Percentiles rank a stretch among this genome's conserved stretches.
These are phyloP conservation scores for Sordariomycetes sp. DNA, from an alignment of 2,329 filamentous ascomycete genomes.

Conservation along the genomic window DNA sequence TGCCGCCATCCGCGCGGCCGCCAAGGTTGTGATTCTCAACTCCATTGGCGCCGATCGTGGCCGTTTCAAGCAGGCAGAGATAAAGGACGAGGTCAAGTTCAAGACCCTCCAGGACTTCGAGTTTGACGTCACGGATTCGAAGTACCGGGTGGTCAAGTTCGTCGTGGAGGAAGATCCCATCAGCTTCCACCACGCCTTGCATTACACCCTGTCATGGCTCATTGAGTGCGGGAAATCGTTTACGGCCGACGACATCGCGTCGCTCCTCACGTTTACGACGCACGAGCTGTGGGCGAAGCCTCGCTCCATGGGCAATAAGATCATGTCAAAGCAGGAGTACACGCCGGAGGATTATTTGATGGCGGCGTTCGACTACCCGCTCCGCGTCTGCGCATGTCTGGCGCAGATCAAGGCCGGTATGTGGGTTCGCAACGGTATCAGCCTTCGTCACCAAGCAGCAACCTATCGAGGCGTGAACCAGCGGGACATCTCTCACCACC, in stretches of 20 bases:
- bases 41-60: conserved; percentile 81
- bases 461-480: conserved; percentile 86
- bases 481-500: conserved; percentile 84
- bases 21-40: conserved; percentile 78
- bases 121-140: conserved; percentile 51
- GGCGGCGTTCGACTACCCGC: conserved; percentile 82
- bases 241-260: conserved; percentile 52
- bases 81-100: conserved; percentile 79
- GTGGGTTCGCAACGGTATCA: conserved; percentile 98
- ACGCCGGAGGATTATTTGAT: conserved; percentile 70
- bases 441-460: conserved; percentile 85
- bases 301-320: conserved; percentile 48
- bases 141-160: conserved; percentile 70
- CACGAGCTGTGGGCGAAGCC: conserved; percentile 58
- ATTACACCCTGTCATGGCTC: conserved; percentile 94
- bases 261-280: conserved; percentile 60
- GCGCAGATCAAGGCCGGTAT: conserved; percentile 97
- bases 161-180: conserved; percentile 82
- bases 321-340: conserved; percentile 45
- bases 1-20: conserved; percentile 60
- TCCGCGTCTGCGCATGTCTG: conserved; percentile 90
- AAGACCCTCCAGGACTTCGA: conserved; percentile 69
- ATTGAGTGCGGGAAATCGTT: conserved; percentile 80
- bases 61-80: conserved; percentile 77
- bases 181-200: conserved; percentile 94